A percentile compares a stretch with the other conserved stretches of the same genome.
Evolutionary conservation across 2,329 filamentous ascomycete species (phyloP).

Genomic region (Aspergillus sp.): DNA sequence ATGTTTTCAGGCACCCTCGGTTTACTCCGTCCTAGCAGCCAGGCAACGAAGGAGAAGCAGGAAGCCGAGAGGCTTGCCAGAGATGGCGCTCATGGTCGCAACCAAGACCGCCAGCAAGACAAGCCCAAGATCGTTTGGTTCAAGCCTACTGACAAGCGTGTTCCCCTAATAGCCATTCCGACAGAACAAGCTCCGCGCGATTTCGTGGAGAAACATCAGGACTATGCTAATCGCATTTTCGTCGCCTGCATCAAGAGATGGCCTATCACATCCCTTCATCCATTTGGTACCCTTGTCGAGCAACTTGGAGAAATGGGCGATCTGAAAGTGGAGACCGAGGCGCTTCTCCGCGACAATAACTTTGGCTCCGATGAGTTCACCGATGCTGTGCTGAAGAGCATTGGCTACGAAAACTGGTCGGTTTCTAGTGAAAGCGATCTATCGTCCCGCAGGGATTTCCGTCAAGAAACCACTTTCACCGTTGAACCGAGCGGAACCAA

Average conservation of each 20-base stretch:
- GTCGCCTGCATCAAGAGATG: constrained; percentile 99
- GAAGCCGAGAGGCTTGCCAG: constrained; percentile 92
- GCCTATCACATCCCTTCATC: constrained; percentile 99
- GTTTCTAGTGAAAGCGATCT: constrained; percentile 81
- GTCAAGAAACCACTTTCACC: constrained; percentile 83
- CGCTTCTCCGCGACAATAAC: constrained; percentile 95
- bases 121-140: constrained; percentile 99
- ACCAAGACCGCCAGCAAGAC: constrained; percentile 81
- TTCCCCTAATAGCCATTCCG: constrained; percentile 95
- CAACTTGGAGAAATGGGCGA: constrained; percentile 97
- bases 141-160: constrained; percentile 98
- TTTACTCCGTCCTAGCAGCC: constrained; percentile 90
- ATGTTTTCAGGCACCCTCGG: constrained; percentile 99
- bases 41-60: constrained; percentile 99
- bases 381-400: constrained; percentile 89
- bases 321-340: constrained; percentile 95
- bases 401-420: constrained; percentile 90
- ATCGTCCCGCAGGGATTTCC: constrained; percentile 81
- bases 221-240: constrained; percentile 96
- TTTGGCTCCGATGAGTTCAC: constrained; percentile 97
- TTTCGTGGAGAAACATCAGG: constrained; percentile 97
- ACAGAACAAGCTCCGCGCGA: constrained; percentile 96
- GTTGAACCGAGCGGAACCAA: constrained; percentile 85
- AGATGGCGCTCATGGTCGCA: constrained; percentile 71
- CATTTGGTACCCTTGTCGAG: constrained; percentile 95